Conservation (phyloP, 2,329 filamentous ascomycete genomes). For the Xylariaceae sp. region DNA sequence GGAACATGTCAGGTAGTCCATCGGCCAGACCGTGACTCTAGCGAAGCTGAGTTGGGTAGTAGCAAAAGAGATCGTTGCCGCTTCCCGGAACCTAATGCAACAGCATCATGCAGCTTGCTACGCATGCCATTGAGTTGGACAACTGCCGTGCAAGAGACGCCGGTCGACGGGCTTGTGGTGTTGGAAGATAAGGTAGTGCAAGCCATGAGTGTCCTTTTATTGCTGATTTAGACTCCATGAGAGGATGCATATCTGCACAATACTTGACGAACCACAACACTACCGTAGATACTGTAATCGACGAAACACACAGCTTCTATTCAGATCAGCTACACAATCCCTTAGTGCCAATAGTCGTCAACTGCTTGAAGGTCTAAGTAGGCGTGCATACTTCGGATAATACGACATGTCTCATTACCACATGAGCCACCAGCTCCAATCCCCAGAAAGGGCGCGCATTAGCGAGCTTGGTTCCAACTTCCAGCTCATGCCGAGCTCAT, state of each 20-base stretch:
- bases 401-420: background rate
- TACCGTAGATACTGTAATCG: background rate
- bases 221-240: background rate
- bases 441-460: background rate
- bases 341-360: background rate
- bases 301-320: background rate
- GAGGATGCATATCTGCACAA: background rate
- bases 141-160: background rate
- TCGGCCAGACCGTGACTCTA: background rate
- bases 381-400: background rate
- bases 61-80: background rate
- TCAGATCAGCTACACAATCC: background rate
- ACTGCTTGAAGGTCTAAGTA: background rate
- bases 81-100: background rate
- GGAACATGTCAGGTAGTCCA: background rate
- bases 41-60: background rate
- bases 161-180: background rate
- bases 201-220: background rate
- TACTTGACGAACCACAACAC: background rate
- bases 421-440: background rate
- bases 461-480: background rate
- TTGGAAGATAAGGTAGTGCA: background rate
- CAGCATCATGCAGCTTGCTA: background rate
- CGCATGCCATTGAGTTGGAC: background rate
- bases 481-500: background rate